Evolutionary conservation across 179 eudicot species (phyloP).

Genomic region (Vitellaria paradoxa): DNA sequence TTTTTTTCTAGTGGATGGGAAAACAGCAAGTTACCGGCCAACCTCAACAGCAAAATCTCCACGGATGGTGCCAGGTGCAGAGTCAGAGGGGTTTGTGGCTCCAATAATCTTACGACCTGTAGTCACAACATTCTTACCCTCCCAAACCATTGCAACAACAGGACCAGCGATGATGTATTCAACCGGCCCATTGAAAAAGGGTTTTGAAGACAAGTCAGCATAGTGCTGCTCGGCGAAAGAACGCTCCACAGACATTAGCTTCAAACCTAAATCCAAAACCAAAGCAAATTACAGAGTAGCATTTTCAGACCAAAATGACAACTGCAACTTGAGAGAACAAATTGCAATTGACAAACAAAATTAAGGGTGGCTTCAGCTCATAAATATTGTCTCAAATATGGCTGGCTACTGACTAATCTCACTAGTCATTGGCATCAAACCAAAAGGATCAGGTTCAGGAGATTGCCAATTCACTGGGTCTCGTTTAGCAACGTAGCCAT

Average conservation of each 20-base stretch:
- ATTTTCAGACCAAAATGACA: conserved; percentile 8
- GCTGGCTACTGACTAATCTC: not conserved
- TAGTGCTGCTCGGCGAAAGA: conserved; percentile 93
- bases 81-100: conserved; percentile 93
- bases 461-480: not conserved
- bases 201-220: conserved; percentile 87
- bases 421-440: not conserved
- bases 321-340: not conserved
- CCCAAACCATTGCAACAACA: conserved; percentile 99
- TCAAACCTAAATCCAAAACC: conserved; percentile 50
- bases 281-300: conserved; percentile 5
- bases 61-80: conserved; percentile 98
- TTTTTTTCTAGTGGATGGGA: not conserved
- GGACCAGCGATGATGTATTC: conserved; percentile 95
- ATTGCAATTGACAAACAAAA: not conserved
- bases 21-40: conserved; percentile 60
- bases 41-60: conserved; percentile 93
- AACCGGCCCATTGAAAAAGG: conserved; percentile 84
- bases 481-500: not conserved
- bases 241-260: conserved; percentile 69
- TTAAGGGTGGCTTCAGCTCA: not conserved
- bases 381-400: not conserved
- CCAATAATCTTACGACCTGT: conserved; percentile 95
- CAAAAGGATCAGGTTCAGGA: not conserved
- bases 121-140: conserved; percentile 83